phyloP scores from a whole-genome alignment of 2,329 filamentous ascomycete species.

The Neonectria hederae region DNA sequence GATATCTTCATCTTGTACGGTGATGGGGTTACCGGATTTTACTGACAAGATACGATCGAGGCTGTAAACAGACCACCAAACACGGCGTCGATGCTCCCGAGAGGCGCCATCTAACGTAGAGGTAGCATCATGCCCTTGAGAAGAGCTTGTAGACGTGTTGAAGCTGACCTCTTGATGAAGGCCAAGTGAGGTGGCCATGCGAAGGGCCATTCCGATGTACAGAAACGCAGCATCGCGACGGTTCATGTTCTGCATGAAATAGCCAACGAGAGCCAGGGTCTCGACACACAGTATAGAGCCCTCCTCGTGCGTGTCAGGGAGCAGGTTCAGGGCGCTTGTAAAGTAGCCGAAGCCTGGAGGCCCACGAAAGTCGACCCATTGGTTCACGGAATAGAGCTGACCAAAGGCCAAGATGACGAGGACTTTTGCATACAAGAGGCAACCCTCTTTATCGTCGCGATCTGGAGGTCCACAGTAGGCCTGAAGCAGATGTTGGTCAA shows the following conservation, averaged over 20 bases:
- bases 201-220: slow-evolving; percentile 49
- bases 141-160: slow-evolving; percentile 11
- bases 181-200: slow-evolving; percentile 53
- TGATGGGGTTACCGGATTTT: slow-evolving; percentile 46
- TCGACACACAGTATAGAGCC: slow-evolving; percentile 26
- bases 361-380: slow-evolving; percentile 61
- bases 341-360: slow-evolving; percentile 67
- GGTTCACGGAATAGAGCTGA: slow-evolving; percentile 66
- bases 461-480: slow-evolving; percentile 56
- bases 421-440: slow-evolving; percentile 61
- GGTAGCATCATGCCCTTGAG: background rate
- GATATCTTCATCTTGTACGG: slow-evolving; percentile 45
- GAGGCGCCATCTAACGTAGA: slow-evolving; percentile 34
- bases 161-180: slow-evolving; percentile 49
- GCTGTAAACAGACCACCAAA: slow-evolving; percentile 49
- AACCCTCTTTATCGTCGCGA: slow-evolving; percentile 55
- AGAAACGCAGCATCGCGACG: slow-evolving; percentile 36
- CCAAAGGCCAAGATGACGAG: slow-evolving; percentile 64
- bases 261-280: background rate
- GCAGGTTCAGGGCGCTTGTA: slow-evolving; percentile 58
- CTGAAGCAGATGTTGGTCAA: slow-evolving; percentile 51
- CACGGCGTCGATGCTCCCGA: slow-evolving; percentile 39
- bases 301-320: slow-evolving; percentile 65
- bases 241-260: slow-evolving; percentile 26
- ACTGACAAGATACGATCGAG: slow-evolving; percentile 47